Conservation (phyloP, 2,329 filamentous ascomycete species). For the Scedosporium boydii region DNA sequence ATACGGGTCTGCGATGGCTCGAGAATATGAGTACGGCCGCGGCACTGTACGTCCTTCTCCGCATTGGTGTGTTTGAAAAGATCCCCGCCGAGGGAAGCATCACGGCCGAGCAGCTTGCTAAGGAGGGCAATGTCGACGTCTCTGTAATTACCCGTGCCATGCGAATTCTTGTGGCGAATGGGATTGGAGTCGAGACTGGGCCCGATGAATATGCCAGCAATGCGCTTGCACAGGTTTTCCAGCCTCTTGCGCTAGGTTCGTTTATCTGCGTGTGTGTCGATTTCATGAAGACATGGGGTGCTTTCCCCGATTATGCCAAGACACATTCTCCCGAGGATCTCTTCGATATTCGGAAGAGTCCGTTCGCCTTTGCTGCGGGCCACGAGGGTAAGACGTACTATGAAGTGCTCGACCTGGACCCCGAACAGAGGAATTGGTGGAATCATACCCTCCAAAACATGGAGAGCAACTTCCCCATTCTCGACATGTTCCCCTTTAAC, state of each 20-base stretch:
- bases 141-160: conserved; percentile 21
- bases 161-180: conserved; percentile 20
- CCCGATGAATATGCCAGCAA: conserved; percentile 23
- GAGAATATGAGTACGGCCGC: conserved; percentile 13
- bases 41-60: conserved; percentile 13
- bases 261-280: conserved; percentile 23
- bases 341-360: conserved; percentile 18
- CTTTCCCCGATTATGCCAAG: conserved; percentile 17
- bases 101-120: conserved; percentile 13
- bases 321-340: conserved; percentile 17
- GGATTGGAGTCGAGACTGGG: conserved; percentile 19
- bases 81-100: conserved; percentile 8
- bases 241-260: conserved; percentile 17
- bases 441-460: conserved; percentile 17
- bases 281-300: conserved; percentile 16
- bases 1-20: conserved; percentile 12
- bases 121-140: conserved; percentile 16
- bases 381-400: conserved; percentile 23
- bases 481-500: conserved; percentile 20
- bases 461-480: conserved; percentile 19
- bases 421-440: conserved; percentile 17
- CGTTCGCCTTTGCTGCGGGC: conserved; percentile 18
- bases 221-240: conserved; percentile 17
- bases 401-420: conserved; percentile 17
- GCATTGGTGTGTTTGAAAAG: conserved; percentile 12